A percentile compares a stretch with the other conserved stretches of the same genome.
Conservation (phyloP, 139 green algal genomes). For the Tetraselmis striata region DNA sequence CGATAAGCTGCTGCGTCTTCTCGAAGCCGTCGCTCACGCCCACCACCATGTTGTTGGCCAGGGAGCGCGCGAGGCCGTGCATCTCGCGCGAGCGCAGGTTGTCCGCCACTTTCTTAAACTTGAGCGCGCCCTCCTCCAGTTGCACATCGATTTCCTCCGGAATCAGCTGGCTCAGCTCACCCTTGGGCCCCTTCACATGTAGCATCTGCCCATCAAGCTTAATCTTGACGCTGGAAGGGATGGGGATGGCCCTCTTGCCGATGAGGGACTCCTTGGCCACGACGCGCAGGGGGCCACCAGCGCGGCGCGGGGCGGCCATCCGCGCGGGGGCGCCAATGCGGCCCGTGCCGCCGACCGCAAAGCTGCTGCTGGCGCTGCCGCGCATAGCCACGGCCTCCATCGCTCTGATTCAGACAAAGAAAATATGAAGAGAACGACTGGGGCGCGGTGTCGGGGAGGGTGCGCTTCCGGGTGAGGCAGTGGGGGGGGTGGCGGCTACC, state of each 20-base stretch:
- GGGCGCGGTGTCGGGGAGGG: too few species aligned
- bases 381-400: not conserved
- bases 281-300: not conserved
- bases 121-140: constrained; percentile 8
- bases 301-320: not conserved
- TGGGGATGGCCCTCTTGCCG: constrained; percentile 67
- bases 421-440: too few species aligned
- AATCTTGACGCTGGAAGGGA: constrained; percentile 76
- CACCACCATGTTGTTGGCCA: constrained; percentile 89
- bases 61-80: constrained; percentile 29
- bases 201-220: constrained; percentile 52
- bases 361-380: not conserved
- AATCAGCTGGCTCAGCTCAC: constrained; percentile 43
- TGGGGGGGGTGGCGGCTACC: too few species aligned
- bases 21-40: constrained; percentile 82
- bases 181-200: constrained; percentile 71
- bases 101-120: constrained; percentile 13
- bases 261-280: constrained; percentile 78
- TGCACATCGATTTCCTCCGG: not conserved
- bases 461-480: too few species aligned
- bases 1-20: constrained; percentile 65
- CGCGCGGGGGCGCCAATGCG: not conserved
- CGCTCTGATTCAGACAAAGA: too few species aligned
- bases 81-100: constrained; percentile 5
- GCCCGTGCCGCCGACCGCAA: not conserved